These are phyloP conservation scores for Pisolithus thermaeus DNA, from an alignment of 1,284 basidiomycete genomes.

Conservation along the genomic window DNA sequence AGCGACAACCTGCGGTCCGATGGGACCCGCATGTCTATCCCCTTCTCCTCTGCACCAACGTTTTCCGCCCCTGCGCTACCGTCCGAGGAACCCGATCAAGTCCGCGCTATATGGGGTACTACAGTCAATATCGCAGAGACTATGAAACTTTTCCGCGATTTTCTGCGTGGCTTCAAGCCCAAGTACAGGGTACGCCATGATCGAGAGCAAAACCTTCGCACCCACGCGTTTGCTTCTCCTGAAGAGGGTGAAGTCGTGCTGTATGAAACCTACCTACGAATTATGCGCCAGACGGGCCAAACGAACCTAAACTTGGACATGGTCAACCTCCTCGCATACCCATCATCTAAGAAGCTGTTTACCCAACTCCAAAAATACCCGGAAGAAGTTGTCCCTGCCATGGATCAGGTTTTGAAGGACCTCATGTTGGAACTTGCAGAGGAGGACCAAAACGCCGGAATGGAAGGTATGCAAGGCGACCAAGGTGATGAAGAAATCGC, in stretches of 20 bases:
- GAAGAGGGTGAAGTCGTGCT: slow-evolving; percentile 65
- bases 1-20: slow-evolving; percentile 51
- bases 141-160: slow-evolving; percentile 87
- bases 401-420: slow-evolving; percentile 95
- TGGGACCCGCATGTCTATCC: slow-evolving; percentile 49
- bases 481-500: slow-evolving; percentile 74
- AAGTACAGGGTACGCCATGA: slow-evolving; percentile 85
- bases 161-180: slow-evolving; percentile 88
- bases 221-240: slow-evolving; percentile 50
- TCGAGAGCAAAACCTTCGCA: slow-evolving; percentile 52
- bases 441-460: slow-evolving; percentile 63
- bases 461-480: slow-evolving; percentile 64
- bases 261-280: slow-evolving; percentile 81
- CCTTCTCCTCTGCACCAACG: slow-evolving; percentile 56
- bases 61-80: slow-evolving; percentile 60
- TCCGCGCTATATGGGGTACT: slow-evolving; percentile 95
- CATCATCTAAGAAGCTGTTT: slow-evolving; percentile 78
- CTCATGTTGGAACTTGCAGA: slow-evolving; percentile 80
- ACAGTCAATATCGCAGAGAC: slow-evolving; percentile 87
- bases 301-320: slow-evolving; percentile 91
- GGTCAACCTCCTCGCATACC: slow-evolving; percentile 84
- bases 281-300: slow-evolving; percentile 88
- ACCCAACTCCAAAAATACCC: slow-evolving; percentile 85
- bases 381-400: slow-evolving; percentile 93
- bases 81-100: slow-evolving; percentile 69